Base-by-base conservation (phyloP, 129 eudicot species). In the Lactuca saligna region DNA sequence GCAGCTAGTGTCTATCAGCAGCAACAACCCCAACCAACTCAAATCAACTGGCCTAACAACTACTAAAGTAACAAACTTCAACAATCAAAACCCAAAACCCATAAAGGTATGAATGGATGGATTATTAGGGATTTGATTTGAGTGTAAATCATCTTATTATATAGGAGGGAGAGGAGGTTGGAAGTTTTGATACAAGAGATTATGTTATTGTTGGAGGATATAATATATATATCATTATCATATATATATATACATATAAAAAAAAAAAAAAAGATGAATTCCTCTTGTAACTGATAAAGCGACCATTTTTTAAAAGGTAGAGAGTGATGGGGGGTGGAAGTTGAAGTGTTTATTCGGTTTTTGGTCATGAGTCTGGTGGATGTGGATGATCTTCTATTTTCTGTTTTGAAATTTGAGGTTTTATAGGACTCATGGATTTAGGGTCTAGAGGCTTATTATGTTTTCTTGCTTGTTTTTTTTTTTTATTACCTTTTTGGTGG, bases 41-140 rank as follows among this genome's bases (percentile, higher is more conserved):
- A 83, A 75, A 70, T 85, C 59, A 90, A 85, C 81, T 91, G 97
- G 97, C 90, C 97, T 0, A 85, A 79, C 65, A 91, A 79, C 82
- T 91, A 81, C 75, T 91, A 31, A 68, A 70, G 68, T 63, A 62
- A 69, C 71, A 48, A 51, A 65, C 46, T 42, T 20, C 41, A 61
- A 46, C 42, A 63, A 74, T 63, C 68, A 54, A 63, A 63, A 14
- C 42, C 79, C 66, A 69, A 15, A 41, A 61, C 62, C 51, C 68
- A 37, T 57, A 31, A 31, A 31, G 73, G 51, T 38, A 56, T 65
- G 68, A 84, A 74, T 60, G 49, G 29, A 42, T 29, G 73, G 84
- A 71, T 62, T 25, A 25, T 25, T 25, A 25, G 29, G 73, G 69
- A 63, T 72, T 53, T 57, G 69, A 63, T 72, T 53, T 57, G 82